phyloP scores from a whole-genome alignment of 768 basidiomycete genomes.

The Tephrocybe sp. region DNA sequence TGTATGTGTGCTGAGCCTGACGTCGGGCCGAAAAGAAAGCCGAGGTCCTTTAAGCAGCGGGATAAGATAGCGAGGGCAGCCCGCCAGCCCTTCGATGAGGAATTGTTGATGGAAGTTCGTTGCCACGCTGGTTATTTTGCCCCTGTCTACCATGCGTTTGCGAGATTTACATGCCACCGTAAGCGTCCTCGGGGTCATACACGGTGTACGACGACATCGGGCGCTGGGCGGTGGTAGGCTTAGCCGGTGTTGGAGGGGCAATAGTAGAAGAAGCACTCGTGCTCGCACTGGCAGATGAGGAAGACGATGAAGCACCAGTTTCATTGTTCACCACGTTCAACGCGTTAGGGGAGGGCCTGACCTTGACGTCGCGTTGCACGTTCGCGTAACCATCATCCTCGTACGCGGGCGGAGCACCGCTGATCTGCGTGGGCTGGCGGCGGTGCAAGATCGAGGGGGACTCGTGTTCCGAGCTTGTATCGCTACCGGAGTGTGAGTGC shows the following conservation, averaged over 20 bases:
- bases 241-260: neutral
- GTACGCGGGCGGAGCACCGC: constrained; percentile 8
- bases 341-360: constrained; percentile 8
- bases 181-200: constrained; percentile 69
- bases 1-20: neutral
- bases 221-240: constrained; percentile 1
- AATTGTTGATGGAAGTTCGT: neutral
- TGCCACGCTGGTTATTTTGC: neutral
- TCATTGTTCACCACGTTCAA: constrained; percentile 3
- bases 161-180: constrained; percentile 57
- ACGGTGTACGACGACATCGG: constrained; percentile 37
- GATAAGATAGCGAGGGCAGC: constrained; percentile 5
- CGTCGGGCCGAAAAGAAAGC: constrained; percentile 3
- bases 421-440: constrained; percentile 15
- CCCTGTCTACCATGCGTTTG: neutral
- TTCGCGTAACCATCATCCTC: constrained; percentile 17
- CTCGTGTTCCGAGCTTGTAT: neutral
- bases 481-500: neutral
- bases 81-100: neutral
- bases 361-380: constrained; percentile 20
- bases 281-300: neutral
- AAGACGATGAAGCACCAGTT: neutral
- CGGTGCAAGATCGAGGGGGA: constrained; percentile 2
- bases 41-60: neutral
- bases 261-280: too few species aligned